Base-by-base conservation (phyloP, 768 basidiomycete species). In the Tephrocybe sp. region DNA sequence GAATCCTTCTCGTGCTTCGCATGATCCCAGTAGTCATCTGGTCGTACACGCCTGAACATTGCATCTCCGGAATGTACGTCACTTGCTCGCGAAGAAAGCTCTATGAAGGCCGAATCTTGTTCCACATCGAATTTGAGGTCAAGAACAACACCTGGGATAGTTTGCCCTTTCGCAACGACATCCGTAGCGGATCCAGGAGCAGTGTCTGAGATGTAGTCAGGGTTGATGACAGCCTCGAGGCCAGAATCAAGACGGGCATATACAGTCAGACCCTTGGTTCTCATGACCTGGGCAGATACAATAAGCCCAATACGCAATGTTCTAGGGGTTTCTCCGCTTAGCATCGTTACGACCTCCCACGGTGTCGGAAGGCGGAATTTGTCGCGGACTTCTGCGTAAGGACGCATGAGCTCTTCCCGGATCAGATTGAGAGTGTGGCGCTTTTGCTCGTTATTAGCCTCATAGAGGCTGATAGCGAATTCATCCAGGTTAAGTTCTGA, bases 401-500 rank as follows among this genome's bases (percentile, higher is more conserved):
- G 92, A 16, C 72, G 69, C 45, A 92, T 72, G 10, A 98, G 71
- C 65, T 99, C 97, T 46, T 84, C 80, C 33, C 89, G 87, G 62
- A 98, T 97, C 54, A 91, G 75, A 64, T 92, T 87, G 36, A 99
- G 77, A 0, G 90, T 92, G 58, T 93, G 84, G 8, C 95, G 87
- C 68, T 97, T 98, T 64, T 84, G 82, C 54, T 92, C 86, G 57
- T 85, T 72, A 67, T 90, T 86, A 36, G 87, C 84, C 64, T 90
- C 84, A 61, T 83, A 88, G 58, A 98, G 82, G 66, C 89, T 95
- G 68, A 88, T 83, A 11, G 96, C 97, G 62, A 98, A 98, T 64
- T 98, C 95, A 63, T 98, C 95, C 57, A 98, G 75, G 60, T 92
- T 97, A 49, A 98, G 83, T 58, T 95, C 92, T 48, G 85, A 79